Evolutionary conservation across 108 stramenopile species (phyloP).

Genomic region (Cylindrotheca fusiformis): DNA sequence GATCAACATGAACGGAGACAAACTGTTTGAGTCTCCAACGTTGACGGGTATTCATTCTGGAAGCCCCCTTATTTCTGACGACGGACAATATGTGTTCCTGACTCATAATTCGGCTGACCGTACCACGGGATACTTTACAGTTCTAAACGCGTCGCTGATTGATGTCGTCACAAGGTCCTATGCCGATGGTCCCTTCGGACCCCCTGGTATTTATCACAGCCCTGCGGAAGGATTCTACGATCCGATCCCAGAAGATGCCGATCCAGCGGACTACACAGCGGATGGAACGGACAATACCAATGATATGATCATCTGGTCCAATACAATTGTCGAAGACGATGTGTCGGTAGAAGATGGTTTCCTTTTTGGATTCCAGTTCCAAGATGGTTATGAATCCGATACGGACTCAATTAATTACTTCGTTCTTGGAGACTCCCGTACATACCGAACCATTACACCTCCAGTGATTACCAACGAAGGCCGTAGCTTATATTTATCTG

Average conservation of each 20-base stretch:
- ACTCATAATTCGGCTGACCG: conserved; percentile 31
- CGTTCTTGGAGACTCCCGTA: neutral
- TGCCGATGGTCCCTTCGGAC: conserved; percentile 8
- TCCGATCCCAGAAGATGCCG: too few relatives aligned
- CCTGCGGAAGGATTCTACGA: conserved; percentile 33
- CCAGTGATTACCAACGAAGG: conserved; percentile 24
- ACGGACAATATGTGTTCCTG: conserved; percentile 42
- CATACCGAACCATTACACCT: conserved; percentile 19
- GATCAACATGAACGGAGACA: conserved; percentile 20
- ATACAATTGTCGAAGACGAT: neutral
- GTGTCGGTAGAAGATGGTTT: conserved; percentile 10
- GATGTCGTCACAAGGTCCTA: conserved; percentile 11
- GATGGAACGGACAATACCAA: conserved; percentile 28
- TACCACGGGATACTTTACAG: conserved; percentile 38
- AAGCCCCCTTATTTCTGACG: conserved; percentile 32
- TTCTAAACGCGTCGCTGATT: conserved; percentile 15
- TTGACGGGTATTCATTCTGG: conserved; percentile 34
- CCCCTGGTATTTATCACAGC: conserved; percentile 21
- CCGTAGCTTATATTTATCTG: conserved; percentile 11
- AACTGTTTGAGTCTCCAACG: conserved; percentile 28
- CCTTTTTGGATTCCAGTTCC: conserved; percentile 33
- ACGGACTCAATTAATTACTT: neutral
- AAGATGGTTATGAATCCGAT: conserved; percentile 1
- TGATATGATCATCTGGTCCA: conserved; percentile 17
- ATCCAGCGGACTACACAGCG: conserved; percentile 3